Conservation (phyloP, 768 basidiomycete species). For the Mycena galopus region DNA sequence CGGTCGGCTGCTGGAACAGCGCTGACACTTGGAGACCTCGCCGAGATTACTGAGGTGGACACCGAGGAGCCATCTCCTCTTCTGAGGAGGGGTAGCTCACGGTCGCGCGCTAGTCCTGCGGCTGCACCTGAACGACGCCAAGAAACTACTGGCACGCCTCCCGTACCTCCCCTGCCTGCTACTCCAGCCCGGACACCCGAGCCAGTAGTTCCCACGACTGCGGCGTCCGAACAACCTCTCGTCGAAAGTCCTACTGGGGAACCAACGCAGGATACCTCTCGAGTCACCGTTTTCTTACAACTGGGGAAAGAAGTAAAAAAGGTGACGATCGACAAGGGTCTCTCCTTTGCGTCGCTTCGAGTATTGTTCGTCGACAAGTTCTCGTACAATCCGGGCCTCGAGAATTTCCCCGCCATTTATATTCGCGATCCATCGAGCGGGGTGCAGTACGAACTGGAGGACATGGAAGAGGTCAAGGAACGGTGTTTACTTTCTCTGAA, state of each 20-base stretch:
- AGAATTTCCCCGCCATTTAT: slow-evolving; percentile 96
- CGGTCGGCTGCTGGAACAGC: slow-evolving; percentile 74
- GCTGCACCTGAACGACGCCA: slow-evolving; percentile 55
- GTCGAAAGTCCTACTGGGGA: slow-evolving; percentile 35
- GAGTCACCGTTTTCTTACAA: slow-evolving; percentile 87
- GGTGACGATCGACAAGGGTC: slow-evolving; percentile 74
- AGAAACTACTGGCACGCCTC: slow-evolving; percentile 43
- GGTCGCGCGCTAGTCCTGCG: slow-evolving; percentile 45
- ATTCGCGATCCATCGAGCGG: slow-evolving; percentile 93
- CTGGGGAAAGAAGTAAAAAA: slow-evolving; percentile 94
- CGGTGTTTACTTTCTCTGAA: slow-evolving; percentile 92
- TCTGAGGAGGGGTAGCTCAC: slow-evolving; percentile 42
- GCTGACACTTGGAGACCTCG: slow-evolving; percentile 79
- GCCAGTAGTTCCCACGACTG: slow-evolving; percentile 35
- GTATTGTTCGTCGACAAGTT: slow-evolving; percentile 96
- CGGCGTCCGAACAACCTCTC: slow-evolving; percentile 9
- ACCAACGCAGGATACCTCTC: slow-evolving; percentile 45
- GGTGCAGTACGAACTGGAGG: slow-evolving; percentile 96
- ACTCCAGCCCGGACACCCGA: slow-evolving; percentile 60
- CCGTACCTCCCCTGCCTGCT: slow-evolving; percentile 64
- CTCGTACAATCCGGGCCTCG: slow-evolving; percentile 91
- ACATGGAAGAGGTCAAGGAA: slow-evolving; percentile 91
- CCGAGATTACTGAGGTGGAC: slow-evolving; percentile 80
- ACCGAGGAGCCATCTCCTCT: slow-evolving; percentile 61
- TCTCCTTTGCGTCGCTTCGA: slow-evolving; percentile 81